Evolutionary conservation across 495 filamentous ascomycete genomes (phyloP), one percentile per base, ranked within the genome.

Genomic region (Neurospora africana): DNA sequence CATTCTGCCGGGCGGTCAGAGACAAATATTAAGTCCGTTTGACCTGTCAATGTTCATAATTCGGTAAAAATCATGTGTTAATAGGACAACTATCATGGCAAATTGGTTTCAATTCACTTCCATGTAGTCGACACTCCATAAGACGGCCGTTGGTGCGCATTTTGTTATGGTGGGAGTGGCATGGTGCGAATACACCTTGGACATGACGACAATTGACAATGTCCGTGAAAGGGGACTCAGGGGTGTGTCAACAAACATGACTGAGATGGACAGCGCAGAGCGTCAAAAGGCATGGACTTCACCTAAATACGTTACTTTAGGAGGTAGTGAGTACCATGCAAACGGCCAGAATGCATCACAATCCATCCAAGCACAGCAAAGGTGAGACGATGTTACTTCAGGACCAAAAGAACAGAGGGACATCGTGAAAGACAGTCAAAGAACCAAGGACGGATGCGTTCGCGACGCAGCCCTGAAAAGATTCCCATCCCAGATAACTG

Each of bases 1-100:
- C 35, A 37, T 74, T 76, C 72, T 76, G 75, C 75, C 74, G 65
- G 75, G 71, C 73, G 73, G 70, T 43, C 33, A 70, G 69, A 65
- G 2, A 4, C 7, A 65, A 65, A 65, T 65, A 65, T 33, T 58
- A 27, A 27, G 47, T 33, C 53, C 6, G 3, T 33, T 65, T 65
- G 53, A 65, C 27, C 53, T 65, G 53, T 65, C 13, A 33, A 65
- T 65, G 30, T 33, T 17, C 53, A 17, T 65, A 7, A 3, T 4
- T 33, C 27, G 47, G 21, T 27, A 21, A 23, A 27, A 27, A 15
- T 27, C 47, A 58, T 30, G 21, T 15, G 4, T 21, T 11, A 23
- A 11, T 10, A 21, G 4, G 9, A 4, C n/a, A 21, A 5, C 1
- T 10, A 5, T 21, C n/a, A 2, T 47, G 19, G n/a, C 8, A 21